phyloP scores from a whole-genome alignment of 257 asterid genomes.

The Primulina tabacum region DNA sequence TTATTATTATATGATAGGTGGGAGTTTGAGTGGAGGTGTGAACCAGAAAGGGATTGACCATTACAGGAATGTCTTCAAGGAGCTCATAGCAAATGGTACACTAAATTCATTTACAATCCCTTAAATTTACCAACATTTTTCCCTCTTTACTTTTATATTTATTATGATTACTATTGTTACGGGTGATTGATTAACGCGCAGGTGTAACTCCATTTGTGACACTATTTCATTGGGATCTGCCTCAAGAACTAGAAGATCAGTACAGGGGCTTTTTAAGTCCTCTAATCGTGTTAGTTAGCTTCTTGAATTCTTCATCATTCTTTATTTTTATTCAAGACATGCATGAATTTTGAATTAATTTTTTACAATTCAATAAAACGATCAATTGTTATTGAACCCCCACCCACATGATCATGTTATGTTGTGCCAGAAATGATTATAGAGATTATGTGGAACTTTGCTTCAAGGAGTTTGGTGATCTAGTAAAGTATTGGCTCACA shows the following conservation, averaged over 20 bases:
- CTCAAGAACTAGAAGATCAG: slow-evolving; percentile 69
- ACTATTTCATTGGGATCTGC: slow-evolving; percentile 70
- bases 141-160: too few species aligned
- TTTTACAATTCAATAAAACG: too few species aligned
- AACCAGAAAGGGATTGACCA: slow-evolving; percentile 55
- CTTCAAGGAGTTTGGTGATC: slow-evolving; percentile 58
- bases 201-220: slow-evolving; percentile 64
- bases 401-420: too few species aligned
- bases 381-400: too few species aligned
- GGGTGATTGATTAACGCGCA: neutral
- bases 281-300: slow-evolving; percentile 45
- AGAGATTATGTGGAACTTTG: slow-evolving; percentile 46
- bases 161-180: too few species aligned
- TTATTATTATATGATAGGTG: slow-evolving; percentile 28
- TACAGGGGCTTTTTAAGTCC: slow-evolving; percentile 63
- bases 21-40: slow-evolving; percentile 59
- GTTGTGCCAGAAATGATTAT: slow-evolving; percentile 45
- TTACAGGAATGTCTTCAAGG: slow-evolving; percentile 57
- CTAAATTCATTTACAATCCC: neutral
- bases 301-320: neutral
- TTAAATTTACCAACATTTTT: too few species aligned
- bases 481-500: slow-evolving; percentile 57
- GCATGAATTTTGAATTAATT: neutral
- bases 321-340: neutral
- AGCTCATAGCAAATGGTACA: slow-evolving; percentile 50